Percentiles rank a stretch among this genome's conserved stretches.
Evolutionary conservation across 23 red algal genomes (phyloP).

Genomic region (Pyropia yezoensis): DNA sequence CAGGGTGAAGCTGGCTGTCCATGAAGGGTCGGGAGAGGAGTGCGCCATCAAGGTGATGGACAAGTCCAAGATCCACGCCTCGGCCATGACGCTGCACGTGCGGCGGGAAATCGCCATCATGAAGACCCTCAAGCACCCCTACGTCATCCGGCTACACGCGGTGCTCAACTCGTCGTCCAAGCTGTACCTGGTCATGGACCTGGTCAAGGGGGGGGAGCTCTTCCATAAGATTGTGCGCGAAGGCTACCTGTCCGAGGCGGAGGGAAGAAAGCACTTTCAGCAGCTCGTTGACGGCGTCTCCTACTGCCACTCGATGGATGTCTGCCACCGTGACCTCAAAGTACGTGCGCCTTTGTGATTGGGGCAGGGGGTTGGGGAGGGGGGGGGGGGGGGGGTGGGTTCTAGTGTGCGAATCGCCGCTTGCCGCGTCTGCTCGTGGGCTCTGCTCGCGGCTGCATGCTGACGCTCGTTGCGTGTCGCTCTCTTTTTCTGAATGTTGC

Average conservation of each 20-base stretch:
- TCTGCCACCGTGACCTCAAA: constrained; percentile 97
- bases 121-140: constrained; percentile 91
- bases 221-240: constrained; percentile 82
- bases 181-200: constrained; percentile 95
- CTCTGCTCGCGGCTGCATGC: no score
- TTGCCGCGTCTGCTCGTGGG: no score
- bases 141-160: constrained; percentile 79
- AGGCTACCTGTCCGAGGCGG: constrained; percentile 61
- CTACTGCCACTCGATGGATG: constrained; percentile 88
- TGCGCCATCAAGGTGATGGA: constrained; percentile 75
- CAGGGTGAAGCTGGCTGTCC: constrained; percentile 73
- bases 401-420: no score
- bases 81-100: constrained; percentile 77
- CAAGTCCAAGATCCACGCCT: constrained; percentile 72
- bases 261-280: constrained; percentile 76
- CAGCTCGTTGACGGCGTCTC: constrained; percentile 95
- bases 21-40: constrained; percentile 46
- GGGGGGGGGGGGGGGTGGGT: not conserved
- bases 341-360: constrained; percentile 7
- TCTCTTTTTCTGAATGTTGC: no score
- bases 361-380: not conserved
- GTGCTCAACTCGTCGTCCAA: constrained; percentile 85
- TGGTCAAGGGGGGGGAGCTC: constrained; percentile 96
- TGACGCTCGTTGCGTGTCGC: no score
- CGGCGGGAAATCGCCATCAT: constrained; percentile 96